These are phyloP conservation scores for Apiospora kogelbergensis DNA, from an alignment of 2,329 filamentous ascomycete species.

Conservation along the genomic window DNA sequence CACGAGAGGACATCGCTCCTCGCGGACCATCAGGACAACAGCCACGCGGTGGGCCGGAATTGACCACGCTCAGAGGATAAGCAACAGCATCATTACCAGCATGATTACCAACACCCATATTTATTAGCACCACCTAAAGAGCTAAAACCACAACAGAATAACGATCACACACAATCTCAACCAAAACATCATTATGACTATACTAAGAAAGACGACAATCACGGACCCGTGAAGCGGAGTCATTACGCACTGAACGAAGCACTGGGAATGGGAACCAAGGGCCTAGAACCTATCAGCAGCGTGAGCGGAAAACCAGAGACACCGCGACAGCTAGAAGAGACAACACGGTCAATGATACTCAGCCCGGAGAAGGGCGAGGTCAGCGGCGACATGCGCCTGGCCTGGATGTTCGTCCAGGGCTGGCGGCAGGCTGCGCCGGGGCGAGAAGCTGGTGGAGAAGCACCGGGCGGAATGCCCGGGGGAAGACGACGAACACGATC, in stretches of 20 bases:
- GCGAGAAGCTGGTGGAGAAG: conserved; percentile 34
- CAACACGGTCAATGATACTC: conserved; percentile 9
- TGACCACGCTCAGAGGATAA: conserved; percentile 39
- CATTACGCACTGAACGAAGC: conserved; percentile 3
- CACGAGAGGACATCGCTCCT: conserved; percentile 33
- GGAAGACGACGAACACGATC: neutral
- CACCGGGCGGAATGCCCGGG: conserved; percentile 15
- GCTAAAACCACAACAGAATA: neutral
- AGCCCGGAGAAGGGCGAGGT: conserved; percentile 18
- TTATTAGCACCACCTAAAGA: neutral
- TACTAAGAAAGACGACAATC: neutral
- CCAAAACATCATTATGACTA: neutral
- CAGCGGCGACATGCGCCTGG: conserved; percentile 30
- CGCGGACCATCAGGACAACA: neutral
- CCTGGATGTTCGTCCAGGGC: conserved; percentile 39
- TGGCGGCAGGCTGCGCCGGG: conserved; percentile 34
- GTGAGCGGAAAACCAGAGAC: neutral
- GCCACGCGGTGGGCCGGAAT: conserved; percentile 20
- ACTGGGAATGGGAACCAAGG: neutral
- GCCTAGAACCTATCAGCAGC: neutral
- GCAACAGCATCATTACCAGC: neutral
- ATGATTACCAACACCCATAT: neutral
- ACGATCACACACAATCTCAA: neutral
- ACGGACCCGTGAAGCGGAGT: neutral
- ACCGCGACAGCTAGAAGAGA: neutral